Base-by-base conservation (phyloP, 352 stramenopile species). In the Pythium phragmitis region DNA sequence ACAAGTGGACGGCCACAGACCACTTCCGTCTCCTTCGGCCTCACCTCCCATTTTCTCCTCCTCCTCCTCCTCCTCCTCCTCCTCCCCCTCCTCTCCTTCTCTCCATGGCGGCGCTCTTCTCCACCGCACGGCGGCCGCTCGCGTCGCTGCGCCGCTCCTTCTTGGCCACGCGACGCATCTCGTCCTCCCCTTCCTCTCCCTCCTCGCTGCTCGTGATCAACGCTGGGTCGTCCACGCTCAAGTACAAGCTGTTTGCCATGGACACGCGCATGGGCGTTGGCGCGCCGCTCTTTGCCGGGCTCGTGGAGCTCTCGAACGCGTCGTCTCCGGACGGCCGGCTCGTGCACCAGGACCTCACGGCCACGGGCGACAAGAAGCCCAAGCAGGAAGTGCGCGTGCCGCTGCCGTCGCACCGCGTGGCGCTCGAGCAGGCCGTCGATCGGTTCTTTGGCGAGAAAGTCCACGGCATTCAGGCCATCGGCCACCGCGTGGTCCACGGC, bases 401-500 rank as follows among this genome's bases (percentile, higher is more conserved):
- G 50, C 54, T 89, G 28, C 71, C 82, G 42, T 80, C 67, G 39
- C 83, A 92, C 71, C 76, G 76, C 55, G 71, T 58, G 19, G 83
- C 83, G 11, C 73, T 92, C 23, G 81, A 92, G 55, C 72, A 81
- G 37, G 76, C 73, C 1, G 79, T 91, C 56, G 52, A 49, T 49
- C 71, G 80, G 36, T 92, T 89, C 70, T 90, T 92, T 23, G 76
- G 69, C 65, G 73, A 63, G 19, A 59, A 81, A 36, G 67, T 80
- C 6, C 63, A 82, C 0, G 70, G 78, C 49, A 90, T 96, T 66
- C 67, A 77, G 41, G 85, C 77, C 13, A 79, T 96, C 9, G 90
- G 90, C 45, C 90, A 97, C 73, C 85, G 90, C 33, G 80, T 97
- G 16, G 89, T 97, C 23, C 90, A 97, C 65, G 90, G 90, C 54